Conservation (phyloP, 495 filamentous ascomycete genomes). For the Lepraria neglecta region DNA sequence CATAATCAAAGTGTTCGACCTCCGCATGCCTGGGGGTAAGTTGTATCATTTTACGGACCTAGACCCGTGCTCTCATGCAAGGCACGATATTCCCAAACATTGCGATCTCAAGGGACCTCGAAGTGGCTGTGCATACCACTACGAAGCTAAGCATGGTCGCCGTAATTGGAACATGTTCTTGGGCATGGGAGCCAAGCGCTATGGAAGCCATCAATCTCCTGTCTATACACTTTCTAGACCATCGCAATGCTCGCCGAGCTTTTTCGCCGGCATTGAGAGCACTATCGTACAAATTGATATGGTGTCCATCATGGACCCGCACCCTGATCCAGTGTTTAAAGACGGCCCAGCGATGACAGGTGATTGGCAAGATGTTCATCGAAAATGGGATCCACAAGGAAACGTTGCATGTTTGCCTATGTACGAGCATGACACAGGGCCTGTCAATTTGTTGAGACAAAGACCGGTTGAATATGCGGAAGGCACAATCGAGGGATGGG, state of each 20-base stretch:
- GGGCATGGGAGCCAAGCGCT: constrained; percentile 21
- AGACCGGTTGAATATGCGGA: constrained; percentile 11
- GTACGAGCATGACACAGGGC: constrained; percentile 20
- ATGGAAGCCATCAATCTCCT: constrained; percentile 38
- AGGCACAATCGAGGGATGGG: constrained; percentile 22
- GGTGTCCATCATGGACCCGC: constrained; percentile 34
- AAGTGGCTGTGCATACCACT: constrained; percentile 1
- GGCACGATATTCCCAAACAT: not conserved
- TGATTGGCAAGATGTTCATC: constrained; percentile 9
- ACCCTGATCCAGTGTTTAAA: constrained; percentile 23
- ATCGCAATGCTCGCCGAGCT: constrained; percentile 46
- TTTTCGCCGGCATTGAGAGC: constrained; percentile 54
- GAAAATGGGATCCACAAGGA: constrained; percentile 21
- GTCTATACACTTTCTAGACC: constrained; percentile 56
- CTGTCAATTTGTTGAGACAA: constrained; percentile 21
- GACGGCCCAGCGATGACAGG: constrained; percentile 1
- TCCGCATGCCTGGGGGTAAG: constrained; percentile 47
- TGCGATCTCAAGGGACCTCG: not conserved
- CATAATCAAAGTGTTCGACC: constrained; percentile 59
- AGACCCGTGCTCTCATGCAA: not conserved
- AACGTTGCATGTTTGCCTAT: constrained; percentile 19
- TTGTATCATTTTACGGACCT: constrained; percentile 31
- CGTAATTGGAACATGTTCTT: constrained; percentile 26
- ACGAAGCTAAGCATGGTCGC: not conserved
- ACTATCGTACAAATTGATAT: constrained; percentile 50